Base-by-base conservation (phyloP, 2,329 filamentous ascomycete species). In the Aspergillus cejpii region DNA sequence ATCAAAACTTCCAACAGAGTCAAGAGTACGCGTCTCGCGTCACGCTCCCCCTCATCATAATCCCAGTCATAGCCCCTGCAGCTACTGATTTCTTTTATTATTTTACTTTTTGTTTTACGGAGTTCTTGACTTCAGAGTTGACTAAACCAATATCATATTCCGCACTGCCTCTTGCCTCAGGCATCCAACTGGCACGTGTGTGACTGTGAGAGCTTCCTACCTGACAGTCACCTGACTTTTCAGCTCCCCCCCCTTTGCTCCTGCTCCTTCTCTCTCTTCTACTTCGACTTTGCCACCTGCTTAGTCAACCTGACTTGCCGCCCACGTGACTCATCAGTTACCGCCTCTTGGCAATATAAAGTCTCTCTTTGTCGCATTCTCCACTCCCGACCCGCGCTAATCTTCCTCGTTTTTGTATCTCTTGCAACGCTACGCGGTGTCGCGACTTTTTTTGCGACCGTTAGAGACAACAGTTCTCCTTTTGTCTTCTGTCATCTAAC, bases 311-410 rank as follows among this genome's bases (percentile, higher is more conserved):
- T 41, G 27, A 39, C 42, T 55, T 49, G 54, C 55, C 58, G 48
- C 52, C 43, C 67, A 70, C 67, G 67, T 70, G 67, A 69, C 51
- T 26, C 7, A 20, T 33, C 33, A 15, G 47, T 53, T 42, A 57
- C 56, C 53, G 58, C 55, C 55, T 66, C 66, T 70, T 70, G 67
- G 67, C 67, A 59, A 59, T 67, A 70, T 70, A 70, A 68, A 69
- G 60, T 56, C 58, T 5, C 53, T 53, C 50, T 52, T 56, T 59
- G 58, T 66, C 64, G 63, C 63, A 65, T 65, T 66, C 62, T 64
- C 62, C 60, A 63, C 62, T 62, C 52, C 48, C 58, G 51, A 53
- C 51, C 53, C 52, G 58, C 53, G 52, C 50, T 54, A 51, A 47
- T 49, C 45, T 45, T 54, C 44, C 43, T 58, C 52, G 45, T 50